Evolutionary conservation across 2,329 filamentous ascomycete species (phyloP), one percentile per base, ranked within the genome.

Genomic region (Trichoderma citrinoviride): DNA sequence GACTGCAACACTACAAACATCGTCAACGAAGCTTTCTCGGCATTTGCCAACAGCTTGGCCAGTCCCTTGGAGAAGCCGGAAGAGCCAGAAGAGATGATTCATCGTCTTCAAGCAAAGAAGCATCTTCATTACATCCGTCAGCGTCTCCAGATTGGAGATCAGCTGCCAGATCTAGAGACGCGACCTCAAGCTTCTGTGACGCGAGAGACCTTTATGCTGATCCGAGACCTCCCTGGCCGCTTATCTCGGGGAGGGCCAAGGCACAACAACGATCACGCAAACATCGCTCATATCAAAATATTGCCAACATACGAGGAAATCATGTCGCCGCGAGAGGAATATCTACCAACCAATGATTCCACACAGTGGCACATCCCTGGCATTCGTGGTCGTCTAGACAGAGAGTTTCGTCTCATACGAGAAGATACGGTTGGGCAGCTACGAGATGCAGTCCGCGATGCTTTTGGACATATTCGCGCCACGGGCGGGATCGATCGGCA

Each of bases 371-470:
- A 72, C 54, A 65, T 68, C 66, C 68, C 71, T 3, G 80, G 82
- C 1, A 77, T 82, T 12, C 73, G 71, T 5, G 82, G 83, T 2
- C 77, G 83, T 1, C 71, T 87, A 0, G 84, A 87, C 70, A 76
- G 80, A 62, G 80, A 86, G 61, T 87, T 87, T 55, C 79, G 85
- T 17, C 77, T 87, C 1, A 71, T 86, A 1, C 78, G 84, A 2
- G 82, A 86, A 71, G 84, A 87, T 67, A 84, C 80, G 0, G 75
- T 86, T 2, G 82, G 82, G 0, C 80, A 84, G 65, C 74, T 87
- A 5, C 77, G 82, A 43, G 81, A 85, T 68, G 78, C 78, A 0
- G 78, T 84, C 2, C 75, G 76, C 44, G 67, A 76, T 25, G 75
- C 81, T 55, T 71, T 82, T 10, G 71, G 79, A 3, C 66, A 67